Evolutionary conservation across 805 yeast genomes (phyloP), one percentile per base, ranked within the genome.

Genomic region (Candida succiphila): DNA sequence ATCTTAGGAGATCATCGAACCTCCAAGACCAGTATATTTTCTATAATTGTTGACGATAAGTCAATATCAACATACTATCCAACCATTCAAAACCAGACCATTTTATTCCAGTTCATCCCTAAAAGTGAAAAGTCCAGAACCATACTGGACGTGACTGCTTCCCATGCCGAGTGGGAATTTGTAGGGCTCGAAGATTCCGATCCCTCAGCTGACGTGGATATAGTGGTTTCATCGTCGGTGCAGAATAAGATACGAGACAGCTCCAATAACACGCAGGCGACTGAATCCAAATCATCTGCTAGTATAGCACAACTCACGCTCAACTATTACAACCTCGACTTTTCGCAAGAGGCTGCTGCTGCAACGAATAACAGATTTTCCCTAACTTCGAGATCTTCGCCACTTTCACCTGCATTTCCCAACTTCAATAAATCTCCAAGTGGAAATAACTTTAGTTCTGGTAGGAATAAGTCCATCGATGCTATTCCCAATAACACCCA

Each of bases 31-130:
- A 44, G 53, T 4, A 52, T 55, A 7, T 48, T 52, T 2, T 55
- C 60, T 2, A 52, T 52, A 14, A 36, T 54, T 16, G 36, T 50
- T 27, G 52, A 49, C 30, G 42, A 44, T 29, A 48, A 48, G 30
- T 51, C 58, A 1, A 30, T 74, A 32, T 87, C 78, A 37, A 80
- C 81, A 0, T 79, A 82, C 49, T 82, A 82, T 45, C 94, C 92
- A 5, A 82, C 89, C 4, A 61, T 69, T 29, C 69, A 65, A 35
- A 75, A 76, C 37, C 71, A 70, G 4, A 73, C 85, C 18, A 61
- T 75, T 36, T 49, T 80, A 26, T 65, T 77, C 38, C 73, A 72
- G 15, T 81, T 63, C 46, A 51, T 47, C 5, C 76, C 88, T 0
- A 45, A 45, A 14, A 47, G 58, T 12, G 42, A 40, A 1, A 40